Percentiles rank a stretch among this genome's conserved stretches.
Evolutionary conservation across 352 stramenopile genomes (phyloP).

Genomic region (Globisporangium takayamanum): DNA sequence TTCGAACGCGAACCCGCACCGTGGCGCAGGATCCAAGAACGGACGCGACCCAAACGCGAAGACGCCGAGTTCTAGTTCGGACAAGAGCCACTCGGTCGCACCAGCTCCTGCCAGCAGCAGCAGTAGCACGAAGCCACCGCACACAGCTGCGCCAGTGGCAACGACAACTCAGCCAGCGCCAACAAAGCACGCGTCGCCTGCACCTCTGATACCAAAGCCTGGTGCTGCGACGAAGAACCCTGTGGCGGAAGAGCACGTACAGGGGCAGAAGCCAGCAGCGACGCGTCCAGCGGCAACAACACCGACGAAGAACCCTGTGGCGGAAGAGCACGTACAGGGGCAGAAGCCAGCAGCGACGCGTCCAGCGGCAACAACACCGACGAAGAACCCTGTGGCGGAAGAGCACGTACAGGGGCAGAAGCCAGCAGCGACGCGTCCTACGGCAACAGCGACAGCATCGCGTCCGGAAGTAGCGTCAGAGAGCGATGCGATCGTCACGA

Average conservation of each 20-base stretch:
- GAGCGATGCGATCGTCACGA: no score
- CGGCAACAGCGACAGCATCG: neutral
- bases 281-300: neutral
- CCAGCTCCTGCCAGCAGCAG: no score
- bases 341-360: neutral
- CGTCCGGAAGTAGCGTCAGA: no score
- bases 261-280: neutral
- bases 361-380: neutral
- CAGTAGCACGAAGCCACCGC: neutral
- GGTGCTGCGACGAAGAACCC: conserved; percentile 1
- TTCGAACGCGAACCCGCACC: no score
- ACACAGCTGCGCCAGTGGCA: neutral
- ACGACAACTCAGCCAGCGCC: neutral
- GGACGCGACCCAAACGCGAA: no score
- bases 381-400: neutral
- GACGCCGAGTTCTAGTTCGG: no score
- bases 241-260: neutral
- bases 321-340: neutral
- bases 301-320: neutral
- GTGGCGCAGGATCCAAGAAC: no score
- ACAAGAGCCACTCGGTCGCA: no score
- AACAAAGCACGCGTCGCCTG: neutral
- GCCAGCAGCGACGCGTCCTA: neutral
- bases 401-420: neutral
- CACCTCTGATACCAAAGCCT: neutral